Evolutionary conservation across 192 early-diverging fungal species (phyloP).

Genomic region (Mortierella claussenii): DNA sequence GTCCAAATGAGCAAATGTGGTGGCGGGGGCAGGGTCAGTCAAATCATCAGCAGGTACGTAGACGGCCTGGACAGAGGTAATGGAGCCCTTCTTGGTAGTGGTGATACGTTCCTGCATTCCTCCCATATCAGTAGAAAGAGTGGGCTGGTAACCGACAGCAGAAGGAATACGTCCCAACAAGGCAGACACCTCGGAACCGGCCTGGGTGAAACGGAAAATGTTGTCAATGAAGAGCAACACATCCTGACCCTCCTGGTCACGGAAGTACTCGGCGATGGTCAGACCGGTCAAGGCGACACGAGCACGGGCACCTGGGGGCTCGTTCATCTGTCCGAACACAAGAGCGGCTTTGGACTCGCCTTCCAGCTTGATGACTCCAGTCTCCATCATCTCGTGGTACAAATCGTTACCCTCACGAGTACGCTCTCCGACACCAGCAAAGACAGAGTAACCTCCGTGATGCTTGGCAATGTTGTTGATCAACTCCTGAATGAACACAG

Average conservation of each 20-base stretch:
- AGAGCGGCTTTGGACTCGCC: slow-evolving; percentile 95
- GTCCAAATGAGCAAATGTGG: slow-evolving; percentile 99
- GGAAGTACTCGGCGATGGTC: slow-evolving; percentile 99
- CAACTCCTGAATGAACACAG: slow-evolving; percentile 98
- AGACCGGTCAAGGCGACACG: slow-evolving; percentile 97
- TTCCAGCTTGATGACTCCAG: slow-evolving; percentile 96
- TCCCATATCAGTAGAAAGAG: slow-evolving; percentile 99
- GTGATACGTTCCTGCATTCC: slow-evolving; percentile 99
- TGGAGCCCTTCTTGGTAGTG: slow-evolving; percentile 99
- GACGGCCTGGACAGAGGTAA: slow-evolving; percentile 98
- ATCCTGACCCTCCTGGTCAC: slow-evolving; percentile 99
- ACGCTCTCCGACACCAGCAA: slow-evolving; percentile 98
- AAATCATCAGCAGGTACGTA: slow-evolving; percentile 99
- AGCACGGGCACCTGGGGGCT: slow-evolving; percentile 98
- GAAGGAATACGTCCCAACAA: slow-evolving; percentile 99
- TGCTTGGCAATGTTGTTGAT: slow-evolving; percentile 99
- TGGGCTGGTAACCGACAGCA: slow-evolving; percentile 99
- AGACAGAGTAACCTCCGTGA: slow-evolving; percentile 98
- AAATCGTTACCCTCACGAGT: slow-evolving; percentile 99
- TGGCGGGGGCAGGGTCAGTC: slow-evolving; percentile 99
- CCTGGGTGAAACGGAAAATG: slow-evolving; percentile 99
- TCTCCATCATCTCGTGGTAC: slow-evolving; percentile 98
- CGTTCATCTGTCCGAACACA: slow-evolving; percentile 99
- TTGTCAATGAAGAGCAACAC: slow-evolving; percentile 99
- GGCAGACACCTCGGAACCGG: slow-evolving; percentile 99